Evolutionary conservation across 2,329 filamentous ascomycete genomes (phyloP).

Genomic region (Zarea fungicola): DNA sequence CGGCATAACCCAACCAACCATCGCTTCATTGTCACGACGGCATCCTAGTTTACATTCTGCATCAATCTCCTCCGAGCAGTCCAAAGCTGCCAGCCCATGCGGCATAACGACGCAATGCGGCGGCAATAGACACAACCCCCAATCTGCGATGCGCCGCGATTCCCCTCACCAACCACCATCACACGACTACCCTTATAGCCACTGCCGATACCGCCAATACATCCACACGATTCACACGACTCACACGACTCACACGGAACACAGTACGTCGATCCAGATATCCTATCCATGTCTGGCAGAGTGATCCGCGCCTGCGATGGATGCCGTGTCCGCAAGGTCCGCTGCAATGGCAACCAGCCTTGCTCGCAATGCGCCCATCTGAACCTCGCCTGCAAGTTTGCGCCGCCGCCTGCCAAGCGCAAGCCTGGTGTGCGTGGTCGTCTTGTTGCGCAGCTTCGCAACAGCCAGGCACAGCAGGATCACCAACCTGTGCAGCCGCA

Average conservation of each 20-base stretch:
- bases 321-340: slow-evolving; percentile 34
- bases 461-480: slow-evolving; percentile 12
- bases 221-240: too few relatives aligned
- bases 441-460: slow-evolving; percentile 31
- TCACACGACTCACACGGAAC: not conserved
- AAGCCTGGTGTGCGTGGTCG: slow-evolving; percentile 30
- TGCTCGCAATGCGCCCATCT: slow-evolving; percentile 33
- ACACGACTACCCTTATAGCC: too few relatives aligned
- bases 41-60: too few relatives aligned
- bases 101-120: slow-evolving; percentile 3
- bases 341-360: slow-evolving; percentile 29
- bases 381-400: slow-evolving; percentile 29
- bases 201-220: too few relatives aligned
- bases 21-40: too few relatives aligned
- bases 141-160: too few relatives aligned
- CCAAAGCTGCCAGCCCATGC: too few relatives aligned
- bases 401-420: slow-evolving; percentile 27
- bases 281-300: slow-evolving; percentile 5
- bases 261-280: not conserved
- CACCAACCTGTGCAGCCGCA: not conserved
- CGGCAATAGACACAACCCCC: not conserved
- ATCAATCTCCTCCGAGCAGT: too few relatives aligned
- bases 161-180: too few relatives aligned
- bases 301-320: slow-evolving; percentile 30
- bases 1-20: too few relatives aligned